Base-by-base conservation (phyloP, 2,329 filamentous ascomycete genomes). In the Beauveria australis region DNA sequence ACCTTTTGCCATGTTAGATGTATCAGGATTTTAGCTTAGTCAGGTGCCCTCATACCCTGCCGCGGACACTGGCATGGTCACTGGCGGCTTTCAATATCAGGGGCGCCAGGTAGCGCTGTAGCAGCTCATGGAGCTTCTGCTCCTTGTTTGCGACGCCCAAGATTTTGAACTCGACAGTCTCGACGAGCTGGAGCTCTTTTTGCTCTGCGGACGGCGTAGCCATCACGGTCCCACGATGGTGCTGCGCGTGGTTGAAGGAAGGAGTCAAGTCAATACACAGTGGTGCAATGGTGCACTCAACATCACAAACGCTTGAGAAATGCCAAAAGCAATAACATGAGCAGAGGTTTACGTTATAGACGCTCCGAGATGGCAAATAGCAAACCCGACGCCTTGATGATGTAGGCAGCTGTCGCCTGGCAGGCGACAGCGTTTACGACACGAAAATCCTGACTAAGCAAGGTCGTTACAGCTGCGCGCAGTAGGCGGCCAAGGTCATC, bases 11-110 rank as follows among this genome's bases (percentile, higher is more conserved):
- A 24, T 43, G 46, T 60, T 60, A 60, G 40, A 54, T 14, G 33
- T 18, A 46, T 26, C 10, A 37, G 16, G 18, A 1, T 28, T 28
- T 52, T 59, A 30, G 33, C 26, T 6, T 12, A 16, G 30, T 26
- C 8, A 4, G 9, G 10, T 16, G 6, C 16, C 33, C 22, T 63
- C 70, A 64, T 70, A 86, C 85, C 77, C 93, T 94, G 67, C 88
- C 88, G 67, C 93, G 85, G 30, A 97, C 94, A 49, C 85, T 81
- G 55, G 85, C 81, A 74, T 92, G 85, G 26, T 91, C 89, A 53
- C 92, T 97, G 37, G 82, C 86, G 37, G 95, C 85, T 72, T 97
- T 97, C 61, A 97, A 80, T 3, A 99, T 81, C 12, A 97, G 76
- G 0, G 93, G 89, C 3, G 89, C 78, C 28, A 99, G 79, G 70